phyloP scores from a whole-genome alignment of 352 stramenopile species.

The Blastocystis sp. region DNA sequence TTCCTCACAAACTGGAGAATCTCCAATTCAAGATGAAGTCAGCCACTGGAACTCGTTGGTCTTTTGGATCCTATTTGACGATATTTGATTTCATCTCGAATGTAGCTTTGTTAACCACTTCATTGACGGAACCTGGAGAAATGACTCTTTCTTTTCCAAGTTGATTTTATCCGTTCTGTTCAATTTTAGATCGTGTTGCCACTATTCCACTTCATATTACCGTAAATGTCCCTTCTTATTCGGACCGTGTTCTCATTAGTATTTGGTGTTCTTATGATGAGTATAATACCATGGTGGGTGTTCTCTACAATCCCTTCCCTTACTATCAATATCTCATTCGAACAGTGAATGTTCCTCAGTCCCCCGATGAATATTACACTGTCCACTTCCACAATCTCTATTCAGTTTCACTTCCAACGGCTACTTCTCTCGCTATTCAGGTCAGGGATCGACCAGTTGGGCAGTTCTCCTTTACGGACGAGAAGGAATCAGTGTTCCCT shows the following conservation, averaged over 20 bases:
- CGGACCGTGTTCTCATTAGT: constrained; percentile 18
- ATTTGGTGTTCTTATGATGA: constrained; percentile 7
- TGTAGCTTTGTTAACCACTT: neutral
- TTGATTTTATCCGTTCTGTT: neutral
- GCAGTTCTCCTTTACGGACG: neutral
- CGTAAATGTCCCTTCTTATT: neutral
- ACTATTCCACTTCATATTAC: neutral
- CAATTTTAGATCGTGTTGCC: neutral
- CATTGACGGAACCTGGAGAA: neutral
- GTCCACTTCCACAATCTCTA: constrained; percentile 15
- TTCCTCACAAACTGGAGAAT: constrained; percentile 2
- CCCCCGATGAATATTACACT: neutral
- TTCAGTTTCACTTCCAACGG: neutral
- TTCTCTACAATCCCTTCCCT: constrained; percentile 36
- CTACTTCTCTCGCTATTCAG: neutral
- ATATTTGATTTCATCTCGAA: constrained; percentile 28
- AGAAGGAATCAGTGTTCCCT: neutral
- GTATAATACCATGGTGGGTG: neutral
- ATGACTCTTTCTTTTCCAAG: constrained; percentile 20
- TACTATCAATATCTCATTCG: constrained; percentile 51
- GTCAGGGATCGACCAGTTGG: neutral
- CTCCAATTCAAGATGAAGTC: constrained; percentile 26
- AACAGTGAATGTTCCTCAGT: neutral
- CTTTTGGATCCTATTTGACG: neutral
- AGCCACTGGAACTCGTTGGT: neutral